Base-by-base conservation (phyloP, 2,329 filamentous ascomycete genomes). In the Aspergillus aculeatus region DNA sequence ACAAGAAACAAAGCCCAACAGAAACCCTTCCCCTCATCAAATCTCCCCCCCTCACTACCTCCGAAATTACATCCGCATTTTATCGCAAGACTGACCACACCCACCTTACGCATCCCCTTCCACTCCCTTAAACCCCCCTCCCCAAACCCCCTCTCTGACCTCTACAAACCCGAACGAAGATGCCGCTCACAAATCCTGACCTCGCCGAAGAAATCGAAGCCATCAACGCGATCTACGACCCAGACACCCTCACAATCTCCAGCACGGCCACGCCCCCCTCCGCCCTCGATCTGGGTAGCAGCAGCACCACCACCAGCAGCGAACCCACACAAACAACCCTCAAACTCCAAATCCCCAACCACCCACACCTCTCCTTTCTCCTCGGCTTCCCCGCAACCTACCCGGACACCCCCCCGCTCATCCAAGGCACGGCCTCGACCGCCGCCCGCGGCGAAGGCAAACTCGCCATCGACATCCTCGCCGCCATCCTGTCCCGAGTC, bases 381-480 rank as follows among this genome's bases (percentile, higher is more conserved):
- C 26, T 89, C 47, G 83, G 84, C 23, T 96, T 98, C 66, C 86
- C 91, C 0, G 56, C 74, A 0, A 77, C 83, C 49, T 99, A 99
- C 73, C 94, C 95, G 0, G 83, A 87, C 61, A 84, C 83, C 1
- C 86, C 89, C 5, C 93, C 92, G 1, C 78, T 81, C 9, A 85
- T 97, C 26, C 77, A 93, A 24, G 90, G 91, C 49, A 94, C 90
- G 16, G 89, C 96, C 68, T 91, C 87, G 67, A 89, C 90, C 7
- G 92, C 84, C 14, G 80, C 85, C 65, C 84, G 87, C 21, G 91
- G 93, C 41, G 86, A 90, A 62, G 92, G 91, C 2, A 86, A 85
- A 54, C 81, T 86, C 54, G 84, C 92, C 53, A 81, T 93, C n/a
- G 83, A 84, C 2, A 76, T 90, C 2, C 87, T 95, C 59, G 81